phyloP scores from a whole-genome alignment of 2,329 filamentous ascomycete species.

The Colletotrichum sublineola region DNA sequence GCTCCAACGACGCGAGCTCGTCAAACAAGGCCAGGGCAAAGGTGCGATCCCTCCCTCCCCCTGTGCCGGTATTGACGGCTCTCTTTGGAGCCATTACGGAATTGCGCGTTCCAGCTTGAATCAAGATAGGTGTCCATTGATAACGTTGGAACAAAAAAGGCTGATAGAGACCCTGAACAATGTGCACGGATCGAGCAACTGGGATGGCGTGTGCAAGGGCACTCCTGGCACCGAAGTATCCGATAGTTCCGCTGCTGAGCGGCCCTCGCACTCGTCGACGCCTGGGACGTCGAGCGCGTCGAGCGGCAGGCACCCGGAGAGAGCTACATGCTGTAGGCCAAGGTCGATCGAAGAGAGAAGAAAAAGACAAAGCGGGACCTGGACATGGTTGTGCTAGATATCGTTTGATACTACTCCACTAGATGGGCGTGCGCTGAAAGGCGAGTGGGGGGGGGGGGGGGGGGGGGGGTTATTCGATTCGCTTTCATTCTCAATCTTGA shows the following conservation, averaged over 20 bases:
- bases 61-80: neutral
- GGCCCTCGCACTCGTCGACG: too few species aligned
- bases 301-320: conserved; percentile 42
- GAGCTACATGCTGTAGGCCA: conserved; percentile 54
- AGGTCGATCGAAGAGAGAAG: conserved; percentile 51
- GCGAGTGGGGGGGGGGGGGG: neutral
- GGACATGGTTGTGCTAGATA: neutral
- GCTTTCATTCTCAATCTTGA: neutral
- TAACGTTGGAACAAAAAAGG: neutral
- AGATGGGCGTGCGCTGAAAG: neutral
- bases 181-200: neutral
- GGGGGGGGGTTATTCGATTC: neutral
- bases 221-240: neutral
- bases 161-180: neutral
- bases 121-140: neutral
- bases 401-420: neutral
- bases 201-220: neutral
- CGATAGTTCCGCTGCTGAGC: neutral
- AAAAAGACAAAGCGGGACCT: conserved; percentile 33
- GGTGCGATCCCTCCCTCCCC: too few species aligned
- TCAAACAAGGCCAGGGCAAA: too few species aligned
- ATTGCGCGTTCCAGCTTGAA: neutral
- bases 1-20: too few species aligned
- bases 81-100: neutral
- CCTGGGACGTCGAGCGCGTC: too few species aligned